Conservation (phyloP, 169 alveolate species). For the Cryptosporidium sp. region DNA sequence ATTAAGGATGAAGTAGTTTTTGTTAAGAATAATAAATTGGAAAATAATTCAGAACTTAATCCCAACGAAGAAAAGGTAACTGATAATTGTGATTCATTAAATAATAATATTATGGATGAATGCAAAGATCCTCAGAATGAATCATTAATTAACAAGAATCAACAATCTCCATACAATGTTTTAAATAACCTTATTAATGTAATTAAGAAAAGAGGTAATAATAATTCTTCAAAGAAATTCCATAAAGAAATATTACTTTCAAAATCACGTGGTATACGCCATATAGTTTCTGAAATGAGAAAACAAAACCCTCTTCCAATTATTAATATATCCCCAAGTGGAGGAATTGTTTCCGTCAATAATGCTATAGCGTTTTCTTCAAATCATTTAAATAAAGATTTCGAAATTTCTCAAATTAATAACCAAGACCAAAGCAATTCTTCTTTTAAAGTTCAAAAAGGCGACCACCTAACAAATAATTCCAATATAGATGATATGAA, state of each 20-base stretch:
- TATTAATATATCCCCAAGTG: constrained; percentile 44
- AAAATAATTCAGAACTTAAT: background rate
- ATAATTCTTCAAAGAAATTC: background rate
- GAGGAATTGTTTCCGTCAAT: constrained; percentile 51
- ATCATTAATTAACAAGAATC: background rate
- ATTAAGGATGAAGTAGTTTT: background rate
- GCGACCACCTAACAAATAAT: background rate
- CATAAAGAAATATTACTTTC: constrained; percentile 43
- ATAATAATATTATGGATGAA: background rate
- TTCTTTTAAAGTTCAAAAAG: constrained; percentile 15
- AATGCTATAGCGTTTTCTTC: constrained; percentile 61
- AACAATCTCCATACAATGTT: constrained; percentile 16
- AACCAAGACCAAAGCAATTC: background rate
- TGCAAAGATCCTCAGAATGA: background rate
- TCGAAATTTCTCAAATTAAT: background rate
- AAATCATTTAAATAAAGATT: background rate
- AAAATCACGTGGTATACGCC: constrained; percentile 71
- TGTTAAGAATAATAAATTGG: constrained; percentile 12
- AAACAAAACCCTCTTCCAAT: constrained; percentile 68
- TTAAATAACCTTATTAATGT: background rate
- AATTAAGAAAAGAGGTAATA: background rate
- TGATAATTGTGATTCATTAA: background rate
- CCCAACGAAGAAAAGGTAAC: background rate
- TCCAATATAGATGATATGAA: constrained; percentile 29
- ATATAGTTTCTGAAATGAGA: constrained; percentile 65